Evolutionary conservation across 495 filamentous ascomycete species (phyloP).

Genomic region (Podospora bellae-mahoneyi): DNA sequence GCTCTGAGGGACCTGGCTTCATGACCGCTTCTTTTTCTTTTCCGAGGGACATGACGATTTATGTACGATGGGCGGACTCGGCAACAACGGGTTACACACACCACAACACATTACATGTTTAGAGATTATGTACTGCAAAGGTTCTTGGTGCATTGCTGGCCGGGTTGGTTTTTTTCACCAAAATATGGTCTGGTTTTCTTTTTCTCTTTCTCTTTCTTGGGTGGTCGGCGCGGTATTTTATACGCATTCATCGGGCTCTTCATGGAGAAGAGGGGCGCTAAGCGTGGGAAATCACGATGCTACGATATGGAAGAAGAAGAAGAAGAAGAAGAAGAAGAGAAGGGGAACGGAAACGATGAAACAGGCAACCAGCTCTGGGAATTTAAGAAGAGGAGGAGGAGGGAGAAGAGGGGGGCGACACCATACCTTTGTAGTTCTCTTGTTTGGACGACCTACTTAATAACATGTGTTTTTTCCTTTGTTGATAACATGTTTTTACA

Average conservation of each 20-base stretch:
- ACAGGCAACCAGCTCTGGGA: neutral
- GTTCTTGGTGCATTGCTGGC: constrained; percentile 2
- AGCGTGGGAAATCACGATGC: constrained; percentile 13
- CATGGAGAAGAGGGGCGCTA: neutral
- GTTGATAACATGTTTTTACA: constrained; percentile 13
- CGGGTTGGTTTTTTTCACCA: neutral
- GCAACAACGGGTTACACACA: neutral
- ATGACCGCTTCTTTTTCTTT: constrained; percentile 1
- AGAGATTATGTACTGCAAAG: neutral
- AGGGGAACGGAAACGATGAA: constrained; percentile 9
- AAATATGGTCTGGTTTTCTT: neutral
- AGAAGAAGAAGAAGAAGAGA: neutral
- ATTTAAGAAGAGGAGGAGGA: constrained; percentile 14
- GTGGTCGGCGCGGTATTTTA: neutral
- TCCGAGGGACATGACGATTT: neutral
- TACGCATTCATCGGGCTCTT: constrained; percentile 10
- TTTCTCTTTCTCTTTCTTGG: constrained; percentile 5
- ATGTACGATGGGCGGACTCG: constrained; percentile 2
- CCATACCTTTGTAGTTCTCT: constrained; percentile 12
- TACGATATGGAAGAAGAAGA: neutral
- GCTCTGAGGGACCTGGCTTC: constrained; percentile 4
- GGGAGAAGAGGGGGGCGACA: constrained; percentile 1
- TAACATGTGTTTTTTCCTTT: constrained; percentile 16
- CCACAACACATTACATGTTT: constrained; percentile 2
- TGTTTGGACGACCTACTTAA: constrained; percentile 9